Percentiles rank a stretch among this genome's conserved stretches.
Conservation (phyloP, 208 protist genomes). For the Acanthamoeba triangularis region DNA sequence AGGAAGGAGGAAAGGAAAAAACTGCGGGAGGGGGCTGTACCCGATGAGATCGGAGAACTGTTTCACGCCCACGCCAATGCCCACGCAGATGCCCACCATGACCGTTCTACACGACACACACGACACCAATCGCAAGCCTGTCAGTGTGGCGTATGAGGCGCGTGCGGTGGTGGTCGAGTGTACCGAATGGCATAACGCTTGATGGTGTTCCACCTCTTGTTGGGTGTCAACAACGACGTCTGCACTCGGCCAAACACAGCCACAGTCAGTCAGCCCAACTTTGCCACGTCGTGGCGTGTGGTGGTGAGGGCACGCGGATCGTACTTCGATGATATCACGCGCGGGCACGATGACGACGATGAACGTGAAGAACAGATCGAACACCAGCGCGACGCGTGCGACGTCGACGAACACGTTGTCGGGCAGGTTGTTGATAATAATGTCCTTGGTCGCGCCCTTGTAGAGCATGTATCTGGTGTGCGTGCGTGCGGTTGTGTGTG, state of each 20-base stretch:
- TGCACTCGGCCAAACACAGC: too few species aligned
- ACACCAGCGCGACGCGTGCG: slow-evolving; percentile 12
- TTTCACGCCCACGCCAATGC: slow-evolving; percentile 15
- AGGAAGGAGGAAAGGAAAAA: background rate
- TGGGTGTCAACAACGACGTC: slow-evolving; percentile 6
- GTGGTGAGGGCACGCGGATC: too few species aligned
- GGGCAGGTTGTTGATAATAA: slow-evolving; percentile 59
- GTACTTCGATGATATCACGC: slow-evolving; percentile 62
- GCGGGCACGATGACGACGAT: slow-evolving; percentile 52
- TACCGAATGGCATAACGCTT: slow-evolving; percentile 32
- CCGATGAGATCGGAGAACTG: slow-evolving; percentile 72
- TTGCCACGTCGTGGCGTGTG: too few species aligned
- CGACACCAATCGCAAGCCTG: background rate
- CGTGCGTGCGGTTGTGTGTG: background rate
- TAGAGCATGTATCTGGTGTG: slow-evolving; percentile 44
- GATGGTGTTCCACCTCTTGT: background rate
- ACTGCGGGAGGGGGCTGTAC: background rate
- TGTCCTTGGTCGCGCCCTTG: slow-evolving; percentile 33
- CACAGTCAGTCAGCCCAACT: too few species aligned
- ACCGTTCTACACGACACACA: background rate
- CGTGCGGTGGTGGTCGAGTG: background rate
- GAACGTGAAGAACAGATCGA: slow-evolving; percentile 53
- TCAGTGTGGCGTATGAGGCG: background rate
- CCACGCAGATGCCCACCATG: slow-evolving; percentile 38
- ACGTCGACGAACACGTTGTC: slow-evolving; percentile 34